Conservation (phyloP, 768 basidiomycete genomes). For the Mycena maculata region DNA sequence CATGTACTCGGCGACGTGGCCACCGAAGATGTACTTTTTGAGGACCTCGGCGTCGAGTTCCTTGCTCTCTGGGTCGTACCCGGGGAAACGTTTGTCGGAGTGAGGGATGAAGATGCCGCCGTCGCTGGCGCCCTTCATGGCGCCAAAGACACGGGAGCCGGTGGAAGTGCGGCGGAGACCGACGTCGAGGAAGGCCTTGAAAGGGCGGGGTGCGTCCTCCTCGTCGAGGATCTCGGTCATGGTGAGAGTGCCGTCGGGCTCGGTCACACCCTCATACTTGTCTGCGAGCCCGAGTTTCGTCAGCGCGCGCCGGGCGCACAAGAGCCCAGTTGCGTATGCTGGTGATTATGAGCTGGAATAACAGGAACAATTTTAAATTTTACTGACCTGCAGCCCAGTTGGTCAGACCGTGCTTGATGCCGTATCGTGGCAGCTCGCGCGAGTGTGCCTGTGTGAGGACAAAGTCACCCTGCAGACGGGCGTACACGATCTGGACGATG, state of each 20-base stretch:
- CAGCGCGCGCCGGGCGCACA: slow-evolving; percentile 93
- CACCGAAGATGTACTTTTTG: slow-evolving; percentile 98
- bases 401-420: slow-evolving; percentile 97
- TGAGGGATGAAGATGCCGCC: slow-evolving; percentile 99
- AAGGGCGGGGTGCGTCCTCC: slow-evolving; percentile 96
- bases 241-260: slow-evolving; percentile 88
- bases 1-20: slow-evolving; percentile 99
- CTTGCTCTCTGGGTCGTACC: slow-evolving; percentile 94
- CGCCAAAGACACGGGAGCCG: slow-evolving; percentile 96
- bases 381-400: slow-evolving; percentile 95
- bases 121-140: slow-evolving; percentile 98
- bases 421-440: slow-evolving; percentile 92
- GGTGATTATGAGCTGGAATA: background rate
- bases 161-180: slow-evolving; percentile 98
- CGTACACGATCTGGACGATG: slow-evolving; percentile 95
- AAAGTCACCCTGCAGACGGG: slow-evolving; percentile 97
- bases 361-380: background rate
- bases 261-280: slow-evolving; percentile 94
- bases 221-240: slow-evolving; percentile 89
- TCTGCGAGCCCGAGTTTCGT: slow-evolving; percentile 96
- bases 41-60: slow-evolving; percentile 92
- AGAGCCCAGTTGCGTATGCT: slow-evolving; percentile 98
- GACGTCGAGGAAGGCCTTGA: slow-evolving; percentile 99
- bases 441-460: slow-evolving; percentile 90
- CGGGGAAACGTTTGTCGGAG: slow-evolving; percentile 98